These are phyloP conservation scores for Prillingera fragicola DNA, from an alignment of 1,284 basidiomycete species.

Conservation along the genomic window DNA sequence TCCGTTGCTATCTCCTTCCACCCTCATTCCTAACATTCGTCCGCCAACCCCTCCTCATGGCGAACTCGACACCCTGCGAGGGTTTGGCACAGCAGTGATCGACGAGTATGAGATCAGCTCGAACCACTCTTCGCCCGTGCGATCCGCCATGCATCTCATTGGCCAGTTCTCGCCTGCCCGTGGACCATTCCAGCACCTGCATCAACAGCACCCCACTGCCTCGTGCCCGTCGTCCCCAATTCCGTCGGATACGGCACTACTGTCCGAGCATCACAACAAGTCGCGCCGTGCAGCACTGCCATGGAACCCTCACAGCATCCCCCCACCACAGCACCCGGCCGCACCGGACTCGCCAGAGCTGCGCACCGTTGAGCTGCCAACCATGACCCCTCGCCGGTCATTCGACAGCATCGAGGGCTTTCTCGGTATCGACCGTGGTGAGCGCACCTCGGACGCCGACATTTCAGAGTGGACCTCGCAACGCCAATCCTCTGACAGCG, in stretches of 20 bases:
- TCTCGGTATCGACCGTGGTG: background rate
- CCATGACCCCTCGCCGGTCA: slow-evolving; percentile 34
- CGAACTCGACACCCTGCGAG: background rate
- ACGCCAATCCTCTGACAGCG: no score
- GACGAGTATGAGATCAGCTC: slow-evolving; percentile 4
- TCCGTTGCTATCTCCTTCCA: slow-evolving; percentile 9
- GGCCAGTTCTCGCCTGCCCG: no score
- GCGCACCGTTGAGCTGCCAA: slow-evolving; percentile 30
- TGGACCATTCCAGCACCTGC: slow-evolving; percentile 8
- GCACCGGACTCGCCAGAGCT: slow-evolving; percentile 31
- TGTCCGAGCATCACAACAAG: slow-evolving; percentile 12
- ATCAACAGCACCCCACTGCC: slow-evolving; percentile 10
- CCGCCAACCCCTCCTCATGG: slow-evolving; percentile 1
- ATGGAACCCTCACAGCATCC: slow-evolving; percentile 14
- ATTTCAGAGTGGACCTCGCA: no score
- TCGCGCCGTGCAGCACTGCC: slow-evolving; percentile 11
- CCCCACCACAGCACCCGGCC: slow-evolving; percentile 11
- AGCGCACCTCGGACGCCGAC: background rate
- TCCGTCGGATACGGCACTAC: background rate
- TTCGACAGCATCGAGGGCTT: background rate
- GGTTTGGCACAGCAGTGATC: slow-evolving; percentile 1
- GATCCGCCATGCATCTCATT: slow-evolving; percentile 2
- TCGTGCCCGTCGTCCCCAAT: slow-evolving; percentile 13
- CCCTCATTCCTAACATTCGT: slow-evolving; percentile 2
- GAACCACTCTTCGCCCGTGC: slow-evolving; percentile 17